A percentile compares a stretch with the other conserved stretches of the same genome.
These are phyloP conservation scores for Saccharomycopsis fibuligera DNA, from an alignment of 805 yeast genomes.

Conservation along the genomic window DNA sequence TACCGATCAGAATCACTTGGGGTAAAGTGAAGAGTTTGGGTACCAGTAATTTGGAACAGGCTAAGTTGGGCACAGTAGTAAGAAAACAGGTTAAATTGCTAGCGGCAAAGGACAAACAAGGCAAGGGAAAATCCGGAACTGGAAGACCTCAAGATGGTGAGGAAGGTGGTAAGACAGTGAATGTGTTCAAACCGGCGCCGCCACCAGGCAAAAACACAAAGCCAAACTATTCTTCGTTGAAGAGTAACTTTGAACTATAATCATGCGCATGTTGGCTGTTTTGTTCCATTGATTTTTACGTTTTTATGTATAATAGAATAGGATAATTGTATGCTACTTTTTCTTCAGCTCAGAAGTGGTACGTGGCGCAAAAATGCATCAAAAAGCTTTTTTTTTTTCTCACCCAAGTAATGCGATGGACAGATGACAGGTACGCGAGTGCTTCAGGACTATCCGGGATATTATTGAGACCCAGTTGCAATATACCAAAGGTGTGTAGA, in stretches of 20 bases:
- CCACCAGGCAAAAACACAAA: slow-evolving; percentile 4
- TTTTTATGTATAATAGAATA: too few species aligned
- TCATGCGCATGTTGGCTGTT: too few species aligned
- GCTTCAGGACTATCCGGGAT: too few species aligned
- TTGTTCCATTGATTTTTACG: too few species aligned
- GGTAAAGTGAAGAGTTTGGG: slow-evolving; percentile 43
- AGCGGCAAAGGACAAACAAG: slow-evolving; percentile 30
- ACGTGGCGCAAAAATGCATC: too few species aligned
- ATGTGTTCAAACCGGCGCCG: background rate
- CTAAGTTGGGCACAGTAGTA: slow-evolving; percentile 44
- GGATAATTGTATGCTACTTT: too few species aligned
- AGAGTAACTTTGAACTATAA: background rate
- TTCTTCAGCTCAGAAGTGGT: too few species aligned
- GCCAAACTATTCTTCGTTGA: background rate
- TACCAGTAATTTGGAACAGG: slow-evolving; percentile 36
- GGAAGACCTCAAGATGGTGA: background rate
- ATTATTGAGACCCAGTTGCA: too few species aligned
- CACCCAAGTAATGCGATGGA: too few species aligned
- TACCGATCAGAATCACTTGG: slow-evolving; percentile 51
- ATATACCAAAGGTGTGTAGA: too few species aligned
- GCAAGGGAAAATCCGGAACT: background rate
- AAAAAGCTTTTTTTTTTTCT: too few species aligned
- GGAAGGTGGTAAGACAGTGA: background rate
- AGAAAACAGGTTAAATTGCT: slow-evolving; percentile 46
- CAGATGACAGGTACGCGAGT: too few species aligned